Conservation (phyloP, 2,329 filamentous ascomycete species). For the Colletotrichum liaoningense region DNA sequence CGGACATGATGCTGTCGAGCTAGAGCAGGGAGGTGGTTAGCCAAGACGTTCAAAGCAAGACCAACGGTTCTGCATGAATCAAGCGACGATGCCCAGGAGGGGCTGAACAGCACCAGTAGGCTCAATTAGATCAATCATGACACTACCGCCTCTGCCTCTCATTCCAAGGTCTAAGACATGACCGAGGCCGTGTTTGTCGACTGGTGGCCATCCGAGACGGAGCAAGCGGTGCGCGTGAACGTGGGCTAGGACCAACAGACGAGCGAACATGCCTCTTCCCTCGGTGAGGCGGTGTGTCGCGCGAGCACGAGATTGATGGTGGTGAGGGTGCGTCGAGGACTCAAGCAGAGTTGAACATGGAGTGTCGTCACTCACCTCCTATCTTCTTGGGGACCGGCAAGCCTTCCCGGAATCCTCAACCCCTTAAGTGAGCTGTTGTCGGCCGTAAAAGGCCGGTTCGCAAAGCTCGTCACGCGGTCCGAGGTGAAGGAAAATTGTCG, state of each 20-base stretch:
- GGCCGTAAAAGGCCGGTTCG: slow-evolving; percentile 41
- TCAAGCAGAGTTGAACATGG: neutral
- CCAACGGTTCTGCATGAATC: slow-evolving; percentile 12
- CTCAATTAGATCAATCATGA: slow-evolving; percentile 24
- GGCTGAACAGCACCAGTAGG: slow-evolving; percentile 17
- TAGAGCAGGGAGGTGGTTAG: slow-evolving; percentile 10
- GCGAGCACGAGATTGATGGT: neutral
- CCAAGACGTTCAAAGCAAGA: slow-evolving; percentile 18
- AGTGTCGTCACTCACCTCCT: slow-evolving; percentile 34
- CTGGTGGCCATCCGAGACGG: slow-evolving; percentile 8
- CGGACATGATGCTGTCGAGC: slow-evolving; percentile 44
- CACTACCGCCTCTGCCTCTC: slow-evolving; percentile 21
- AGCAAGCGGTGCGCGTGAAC: slow-evolving; percentile 18
- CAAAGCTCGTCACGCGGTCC: slow-evolving; percentile 32
- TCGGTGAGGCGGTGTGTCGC: slow-evolving; percentile 8
- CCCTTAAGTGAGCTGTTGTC: slow-evolving; percentile 42
- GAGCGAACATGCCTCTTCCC: slow-evolving; percentile 11
- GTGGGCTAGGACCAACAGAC: neutral
- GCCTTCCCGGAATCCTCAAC: slow-evolving; percentile 40
- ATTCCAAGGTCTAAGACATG: slow-evolving; percentile 36
- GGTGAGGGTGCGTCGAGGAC: neutral
- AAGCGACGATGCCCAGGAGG: slow-evolving; percentile 27
- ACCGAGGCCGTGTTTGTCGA: slow-evolving; percentile 33
- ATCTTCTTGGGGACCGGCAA: slow-evolving; percentile 32
- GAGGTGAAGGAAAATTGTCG: slow-evolving; percentile 25